phyloP scores from a whole-genome alignment of 208 protist species.

The Paratrypanosoma confusum region DNA sequence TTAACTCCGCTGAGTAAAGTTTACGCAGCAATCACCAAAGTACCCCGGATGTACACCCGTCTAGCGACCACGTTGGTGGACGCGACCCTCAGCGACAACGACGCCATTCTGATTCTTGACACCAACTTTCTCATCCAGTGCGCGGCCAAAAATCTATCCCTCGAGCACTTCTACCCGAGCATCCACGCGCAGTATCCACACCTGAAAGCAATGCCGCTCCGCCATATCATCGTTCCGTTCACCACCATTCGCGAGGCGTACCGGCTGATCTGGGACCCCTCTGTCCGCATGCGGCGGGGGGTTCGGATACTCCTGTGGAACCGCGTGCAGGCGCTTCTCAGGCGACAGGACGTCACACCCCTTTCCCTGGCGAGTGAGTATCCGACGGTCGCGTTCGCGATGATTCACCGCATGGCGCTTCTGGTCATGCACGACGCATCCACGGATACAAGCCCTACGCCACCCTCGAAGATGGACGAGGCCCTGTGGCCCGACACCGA shows the following conservation, averaged over 20 bases:
- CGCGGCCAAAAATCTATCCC: constrained; percentile 46
- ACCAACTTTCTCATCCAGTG: constrained; percentile 82
- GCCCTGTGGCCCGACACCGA: too few relatives aligned
- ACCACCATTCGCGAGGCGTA: constrained; percentile 56
- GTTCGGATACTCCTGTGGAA: constrained; percentile 60
- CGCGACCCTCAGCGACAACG: constrained; percentile 18
- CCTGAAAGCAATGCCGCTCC: constrained; percentile 11
- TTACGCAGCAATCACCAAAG: constrained; percentile 28
- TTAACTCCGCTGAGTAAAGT: constrained; percentile 32
- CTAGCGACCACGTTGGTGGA: constrained; percentile 23
- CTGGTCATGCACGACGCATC: constrained; percentile 54
- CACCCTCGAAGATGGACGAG: too few relatives aligned
- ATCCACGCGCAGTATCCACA: constrained; percentile 48
- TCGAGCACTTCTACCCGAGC: constrained; percentile 54
- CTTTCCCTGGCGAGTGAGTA: constrained; percentile 52
- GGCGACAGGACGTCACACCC: constrained; percentile 33
- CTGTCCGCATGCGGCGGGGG: constrained; percentile 18
- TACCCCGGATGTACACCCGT: constrained; percentile 38
- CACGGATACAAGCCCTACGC: constrained; percentile 3
- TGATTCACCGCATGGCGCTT: constrained; percentile 50
- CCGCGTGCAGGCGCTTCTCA: constrained; percentile 32
- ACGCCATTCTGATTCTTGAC: constrained; percentile 51
- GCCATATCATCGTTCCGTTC: constrained; percentile 62
- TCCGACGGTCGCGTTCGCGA: constrained; percentile 30
- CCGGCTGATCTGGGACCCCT: constrained; percentile 44